Evolutionary conservation across 2,329 filamentous ascomycete species (phyloP), one percentile per base, ranked within the genome.

Genomic region (Epichloe coenophiala): DNA sequence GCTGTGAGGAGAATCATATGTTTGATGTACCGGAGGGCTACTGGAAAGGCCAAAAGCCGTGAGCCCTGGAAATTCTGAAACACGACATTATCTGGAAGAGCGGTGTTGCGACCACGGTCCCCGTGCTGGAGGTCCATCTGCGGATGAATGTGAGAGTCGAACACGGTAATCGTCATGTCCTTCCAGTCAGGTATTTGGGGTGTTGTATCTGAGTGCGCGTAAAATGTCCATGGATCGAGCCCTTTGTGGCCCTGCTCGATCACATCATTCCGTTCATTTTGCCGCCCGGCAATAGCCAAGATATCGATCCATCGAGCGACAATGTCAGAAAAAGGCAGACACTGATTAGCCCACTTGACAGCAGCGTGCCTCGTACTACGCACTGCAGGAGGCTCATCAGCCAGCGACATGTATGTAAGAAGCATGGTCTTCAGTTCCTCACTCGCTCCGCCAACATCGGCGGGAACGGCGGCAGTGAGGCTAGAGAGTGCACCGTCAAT

Each of bases 211-310:
- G 71, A 67, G 40, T 76, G 71, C 21, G 68, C 68, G 48, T 67
- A 68, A 53, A 73, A 71, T 0, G 70, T 75, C 74, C 75, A 77
- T 12, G 79, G 78, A 59, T 95, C 88, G 4, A 96, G 74, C 1
- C 93, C 93, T 64, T 88, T 90, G 54, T 81, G 83, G 2, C 89
- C 93, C 68, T 97, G 91, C 62, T 98, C 93, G 1, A 87, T 68
- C 3, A 97, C 82, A 61, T 97, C 91, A 53, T 83, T 84, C 44
- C 86, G 79, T 62, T 90, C 85, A 47, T 80, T 77, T 3, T 70
- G 66, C 3, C 75, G 75, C 12, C 82, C 82, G 15, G 79, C 81
- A 8, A 93, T 71, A 7, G 90, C 91, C 47, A 96, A 74, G 15
- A 97, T 78, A 63, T 96, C 81, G 45, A 96, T 86, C 87, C 88